A percentile compares a stretch with the other conserved stretches of the same genome.
Conservation (phyloP, 2,329 filamentous ascomycete species). For the Colletotrichum chlorophyti region DNA sequence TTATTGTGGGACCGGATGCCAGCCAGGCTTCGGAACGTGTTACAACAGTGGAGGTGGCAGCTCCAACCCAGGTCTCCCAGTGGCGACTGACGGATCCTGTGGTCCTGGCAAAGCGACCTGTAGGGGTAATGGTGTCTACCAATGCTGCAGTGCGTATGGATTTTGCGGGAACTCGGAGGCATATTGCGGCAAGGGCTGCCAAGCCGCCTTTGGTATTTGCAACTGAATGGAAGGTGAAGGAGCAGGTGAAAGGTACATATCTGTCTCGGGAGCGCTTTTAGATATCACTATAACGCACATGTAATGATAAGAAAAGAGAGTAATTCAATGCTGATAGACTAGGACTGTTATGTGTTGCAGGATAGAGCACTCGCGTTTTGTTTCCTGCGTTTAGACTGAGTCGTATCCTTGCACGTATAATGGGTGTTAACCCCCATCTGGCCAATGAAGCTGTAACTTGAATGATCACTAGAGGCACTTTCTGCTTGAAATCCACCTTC, state of each 20-base stretch:
- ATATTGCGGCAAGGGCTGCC: constrained; percentile 30
- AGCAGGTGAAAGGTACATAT: not conserved
- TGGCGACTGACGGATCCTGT: constrained; percentile 24
- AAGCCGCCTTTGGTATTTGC: constrained; percentile 28
- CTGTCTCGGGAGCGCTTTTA: not conserved
- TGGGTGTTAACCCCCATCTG: no score
- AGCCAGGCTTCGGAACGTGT: constrained; percentile 28
- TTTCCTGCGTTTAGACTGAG: no score
- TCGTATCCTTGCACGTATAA: no score
- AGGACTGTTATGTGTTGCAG: no score
- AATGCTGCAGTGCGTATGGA: constrained; percentile 31
- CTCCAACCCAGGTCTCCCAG: constrained; percentile 4
- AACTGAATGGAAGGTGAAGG: not conserved
- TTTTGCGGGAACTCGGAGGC: constrained; percentile 27
- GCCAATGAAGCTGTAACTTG: no score
- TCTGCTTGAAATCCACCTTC: no score
- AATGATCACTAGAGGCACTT: no score
- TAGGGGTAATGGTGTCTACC: constrained; percentile 21
- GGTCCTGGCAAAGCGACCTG: constrained; percentile 22
- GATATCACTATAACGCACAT: constrained; percentile 3
- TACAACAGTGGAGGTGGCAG: not conserved
- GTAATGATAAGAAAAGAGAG: not conserved
- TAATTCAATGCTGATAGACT: no score
- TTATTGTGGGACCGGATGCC: constrained; percentile 29
- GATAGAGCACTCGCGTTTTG: no score